A percentile compares a stretch with the other conserved stretches of the same genome.
Evolutionary conservation across 2,329 filamentous ascomycete genomes (phyloP).

Genomic region (Microdochium trichocladiopsis): DNA sequence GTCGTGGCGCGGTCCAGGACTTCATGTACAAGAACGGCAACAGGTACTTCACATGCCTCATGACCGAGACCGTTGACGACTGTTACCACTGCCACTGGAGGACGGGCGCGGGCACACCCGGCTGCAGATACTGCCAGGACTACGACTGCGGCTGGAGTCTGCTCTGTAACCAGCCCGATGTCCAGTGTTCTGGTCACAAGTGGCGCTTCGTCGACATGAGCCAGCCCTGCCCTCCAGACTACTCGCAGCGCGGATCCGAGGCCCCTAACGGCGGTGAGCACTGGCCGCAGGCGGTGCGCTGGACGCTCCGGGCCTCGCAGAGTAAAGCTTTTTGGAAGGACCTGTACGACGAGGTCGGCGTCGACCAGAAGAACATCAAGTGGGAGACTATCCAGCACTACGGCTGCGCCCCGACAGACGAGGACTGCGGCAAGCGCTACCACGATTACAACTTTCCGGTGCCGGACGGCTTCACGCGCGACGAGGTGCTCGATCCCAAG

Average conservation of each 20-base stretch:
- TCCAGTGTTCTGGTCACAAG: not conserved
- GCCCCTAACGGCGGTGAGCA: no score
- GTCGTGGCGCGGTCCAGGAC: slow-evolving; percentile 4
- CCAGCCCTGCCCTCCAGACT: slow-evolving; percentile 7
- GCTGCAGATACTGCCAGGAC: slow-evolving; percentile 2
- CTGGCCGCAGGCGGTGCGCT: no score
- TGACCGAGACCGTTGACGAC: slow-evolving; percentile 4
- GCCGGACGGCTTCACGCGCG: slow-evolving; percentile 3
- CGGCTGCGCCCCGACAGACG: slow-evolving; percentile 4
- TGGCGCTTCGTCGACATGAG: not conserved
- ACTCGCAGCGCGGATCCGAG: slow-evolving; percentile 6
- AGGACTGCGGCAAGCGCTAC: slow-evolving; percentile 2
- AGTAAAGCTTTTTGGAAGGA: slow-evolving; percentile 10
- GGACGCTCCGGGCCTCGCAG: no score
- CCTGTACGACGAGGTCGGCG: slow-evolving; percentile 9
- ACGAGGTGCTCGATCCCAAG: slow-evolving; percentile 13
- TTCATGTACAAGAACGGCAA: slow-evolving; percentile 11
- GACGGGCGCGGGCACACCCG: no score
- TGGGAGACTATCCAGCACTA: slow-evolving; percentile 6
- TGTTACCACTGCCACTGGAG: no score
- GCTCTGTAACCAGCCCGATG: not conserved
- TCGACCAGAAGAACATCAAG: slow-evolving; percentile 11
- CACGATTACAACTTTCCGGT: slow-evolving; percentile 10
- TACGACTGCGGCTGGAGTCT: slow-evolving; percentile 1
- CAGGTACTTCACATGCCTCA: slow-evolving; percentile 10